Conservation (phyloP, 1,284 basidiomycete genomes). For the Apiotrichum veenhuisii region DNA sequence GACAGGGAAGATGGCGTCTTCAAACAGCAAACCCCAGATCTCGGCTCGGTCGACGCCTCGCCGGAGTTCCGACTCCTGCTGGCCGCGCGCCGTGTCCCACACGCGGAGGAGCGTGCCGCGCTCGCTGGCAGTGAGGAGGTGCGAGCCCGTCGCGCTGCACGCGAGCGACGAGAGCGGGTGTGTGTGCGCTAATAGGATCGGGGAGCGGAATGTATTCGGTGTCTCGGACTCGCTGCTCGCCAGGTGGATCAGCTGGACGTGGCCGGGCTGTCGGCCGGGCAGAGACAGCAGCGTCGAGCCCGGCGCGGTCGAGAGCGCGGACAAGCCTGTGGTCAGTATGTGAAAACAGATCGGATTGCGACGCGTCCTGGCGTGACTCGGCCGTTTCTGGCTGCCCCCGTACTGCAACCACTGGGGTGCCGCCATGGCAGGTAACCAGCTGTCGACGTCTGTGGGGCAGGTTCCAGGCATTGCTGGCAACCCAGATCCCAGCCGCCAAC, state of each 20-base stretch:
- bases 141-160: conserved; percentile 68
- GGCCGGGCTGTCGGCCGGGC: conserved; percentile 81
- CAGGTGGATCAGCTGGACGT: conserved; percentile 83
- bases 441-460: too few species aligned
- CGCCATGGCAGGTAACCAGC: too few species aligned
- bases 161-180: conserved; percentile 74
- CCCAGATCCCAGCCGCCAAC: too few species aligned
- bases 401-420: too few species aligned
- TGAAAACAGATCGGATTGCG: neutral
- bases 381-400: too few species aligned
- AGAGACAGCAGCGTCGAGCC: conserved; percentile 78
- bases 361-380: too few species aligned
- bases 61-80: conserved; percentile 73
- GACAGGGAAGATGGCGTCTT: conserved; percentile 53
- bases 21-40: conserved; percentile 73
- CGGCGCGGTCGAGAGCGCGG: conserved; percentile 72
- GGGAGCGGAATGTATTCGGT: conserved; percentile 38
- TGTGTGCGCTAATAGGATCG: conserved; percentile 82
- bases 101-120: conserved; percentile 82
- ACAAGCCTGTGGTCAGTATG: conserved; percentile 60
- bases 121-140: conserved; percentile 79
- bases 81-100: conserved; percentile 76
- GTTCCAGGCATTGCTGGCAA: too few species aligned
- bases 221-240: conserved; percentile 30
- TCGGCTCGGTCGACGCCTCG: conserved; percentile 86